Base-by-base conservation (phyloP, 768 basidiomycete species). In the Royoungia palumana region DNA sequence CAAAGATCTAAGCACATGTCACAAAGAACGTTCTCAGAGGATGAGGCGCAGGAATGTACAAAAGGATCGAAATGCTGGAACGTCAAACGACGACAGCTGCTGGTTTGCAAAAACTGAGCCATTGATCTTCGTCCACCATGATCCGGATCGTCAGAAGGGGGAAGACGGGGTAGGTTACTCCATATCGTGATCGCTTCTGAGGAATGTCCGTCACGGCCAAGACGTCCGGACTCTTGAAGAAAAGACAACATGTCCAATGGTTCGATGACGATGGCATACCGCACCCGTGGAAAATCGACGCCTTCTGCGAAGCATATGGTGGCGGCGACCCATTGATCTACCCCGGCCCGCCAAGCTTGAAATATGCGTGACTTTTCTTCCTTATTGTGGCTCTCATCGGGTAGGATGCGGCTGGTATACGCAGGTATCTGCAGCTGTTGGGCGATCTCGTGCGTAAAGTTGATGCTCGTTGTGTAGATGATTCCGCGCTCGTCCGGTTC, bases 161-260 rank as follows among this genome's bases (percentile, higher is more conserved):
- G 19, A 1, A 9, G 21, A 0, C 0, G 7, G 0, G 38, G 48
- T 0, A n/a, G 0, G 1, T 10, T 8, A 21, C 47, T 56, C 44
- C 47, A 58, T 22, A 58, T 40, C 0, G 42, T 35, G n/a, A 58
- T 9, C 0, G 51, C 25, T 0, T 43, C 8, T 0, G 44, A 58
- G 2, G 6, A 14, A 5, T 21, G 1, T 0, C 55, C 41, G 14
- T 58, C 54, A 17, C 41, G 25, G 0, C 57, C 57, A 6, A 58
- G 51, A 5, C 16, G 45, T 0, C 57, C 48, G 5, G 47, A 57
- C 7, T 58, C 57, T 35, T 57, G 57, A 6, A 58, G 55, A 35
- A 58, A 50, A 0, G 20, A 47, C 0, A 57, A 28, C 48, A 57
- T 55, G 3, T 52, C 45, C 16, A 3, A 44, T 1, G 46, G 46